Conservation (phyloP, 2,329 filamentous ascomycete genomes). For the Lithohypha guttulata region DNA sequence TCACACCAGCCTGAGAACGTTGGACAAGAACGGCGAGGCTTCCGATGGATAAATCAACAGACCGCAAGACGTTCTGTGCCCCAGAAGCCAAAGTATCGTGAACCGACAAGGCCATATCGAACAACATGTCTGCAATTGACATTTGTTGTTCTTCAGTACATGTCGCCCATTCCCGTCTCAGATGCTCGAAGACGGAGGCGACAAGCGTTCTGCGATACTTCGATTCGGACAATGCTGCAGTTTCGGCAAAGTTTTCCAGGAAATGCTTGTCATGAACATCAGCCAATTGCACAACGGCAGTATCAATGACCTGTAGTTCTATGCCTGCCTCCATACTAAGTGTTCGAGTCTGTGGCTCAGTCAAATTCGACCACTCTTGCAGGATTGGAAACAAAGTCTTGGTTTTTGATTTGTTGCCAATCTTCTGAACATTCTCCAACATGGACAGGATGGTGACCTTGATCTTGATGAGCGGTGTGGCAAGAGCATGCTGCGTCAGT, state of each 20-base stretch:
- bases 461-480: constrained; percentile 56
- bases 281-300: constrained; percentile 43
- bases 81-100: constrained; percentile 19
- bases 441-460: constrained; percentile 63
- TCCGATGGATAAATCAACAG: constrained; percentile 14
- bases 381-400: constrained; percentile 67
- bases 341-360: constrained; percentile 40
- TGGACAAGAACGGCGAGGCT: constrained; percentile 61
- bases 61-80: constrained; percentile 15
- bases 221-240: neutral
- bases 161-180: constrained; percentile 59
- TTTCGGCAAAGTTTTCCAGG: constrained; percentile 28
- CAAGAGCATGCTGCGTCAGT: constrained; percentile 60
- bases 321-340: constrained; percentile 42
- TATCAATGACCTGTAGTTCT: constrained; percentile 39
- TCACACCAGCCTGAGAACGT: constrained; percentile 56
- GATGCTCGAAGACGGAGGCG: constrained; percentile 54
- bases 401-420: constrained; percentile 60
- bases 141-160: constrained; percentile 30
- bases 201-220: constrained; percentile 45
- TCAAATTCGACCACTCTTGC: constrained; percentile 54
- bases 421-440: constrained; percentile 61
- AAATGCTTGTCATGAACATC: constrained; percentile 49
- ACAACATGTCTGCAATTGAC: constrained; percentile 28
- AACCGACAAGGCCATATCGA: constrained; percentile 31